These are phyloP conservation scores for Eucalyptus coolabah DNA, from an alignment of 345 rosid genomes.

Conservation along the genomic window DNA sequence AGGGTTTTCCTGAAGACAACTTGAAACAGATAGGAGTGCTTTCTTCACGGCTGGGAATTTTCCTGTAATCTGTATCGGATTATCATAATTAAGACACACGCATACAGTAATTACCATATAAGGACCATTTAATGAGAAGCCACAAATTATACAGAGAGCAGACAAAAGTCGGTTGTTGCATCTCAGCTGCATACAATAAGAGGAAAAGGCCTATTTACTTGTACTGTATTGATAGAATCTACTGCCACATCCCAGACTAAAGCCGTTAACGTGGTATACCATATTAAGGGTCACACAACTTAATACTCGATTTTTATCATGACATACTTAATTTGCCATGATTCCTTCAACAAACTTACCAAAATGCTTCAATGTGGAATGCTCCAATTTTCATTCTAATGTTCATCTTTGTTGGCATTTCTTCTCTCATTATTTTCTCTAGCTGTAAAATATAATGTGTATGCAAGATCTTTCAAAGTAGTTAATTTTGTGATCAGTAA, in stretches of 20 bases:
- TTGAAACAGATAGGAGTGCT: conserved; percentile 37
- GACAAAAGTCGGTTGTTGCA: neutral
- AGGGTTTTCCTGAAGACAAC: conserved; percentile 36
- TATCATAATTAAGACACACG: neutral
- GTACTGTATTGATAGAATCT: neutral
- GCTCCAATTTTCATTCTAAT: neutral
- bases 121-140: neutral
- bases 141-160: neutral
- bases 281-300: neutral
- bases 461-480: neutral
- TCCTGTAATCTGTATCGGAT: conserved; percentile 38
- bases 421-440: neutral
- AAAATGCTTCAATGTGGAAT: neutral
- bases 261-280: neutral
- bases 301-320: neutral
- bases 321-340: neutral
- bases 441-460: neutral
- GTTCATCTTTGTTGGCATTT: neutral
- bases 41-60: conserved; percentile 44
- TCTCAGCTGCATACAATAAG: neutral
- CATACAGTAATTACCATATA: neutral
- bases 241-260: neutral
- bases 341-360: neutral
- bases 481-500: neutral
- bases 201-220: neutral